Percentiles rank a stretch among this genome's conserved stretches.
Conservation (phyloP, 768 basidiomycete species). For the Thelephora ganbajun region DNA sequence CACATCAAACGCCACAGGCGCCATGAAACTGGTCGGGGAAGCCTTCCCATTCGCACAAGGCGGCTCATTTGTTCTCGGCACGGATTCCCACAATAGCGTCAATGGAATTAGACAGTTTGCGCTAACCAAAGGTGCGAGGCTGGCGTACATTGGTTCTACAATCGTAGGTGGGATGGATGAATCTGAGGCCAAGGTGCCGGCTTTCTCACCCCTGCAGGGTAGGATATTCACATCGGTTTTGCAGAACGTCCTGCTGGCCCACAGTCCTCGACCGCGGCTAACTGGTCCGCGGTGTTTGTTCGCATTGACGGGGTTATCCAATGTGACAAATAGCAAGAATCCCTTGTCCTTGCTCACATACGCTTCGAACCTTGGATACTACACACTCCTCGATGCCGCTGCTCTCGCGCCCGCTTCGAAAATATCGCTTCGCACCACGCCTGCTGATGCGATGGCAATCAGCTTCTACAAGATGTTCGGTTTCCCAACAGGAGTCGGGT, state of each 20-base stretch:
- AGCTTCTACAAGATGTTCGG: conserved; percentile 90
- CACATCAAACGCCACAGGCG: conserved; percentile 67
- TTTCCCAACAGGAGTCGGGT: conserved; percentile 75
- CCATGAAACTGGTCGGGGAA: conserved; percentile 74
- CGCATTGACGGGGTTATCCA: conserved; percentile 69
- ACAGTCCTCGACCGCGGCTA: not conserved
- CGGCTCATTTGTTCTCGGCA: conserved; percentile 49
- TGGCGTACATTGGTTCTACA: conserved; percentile 53
- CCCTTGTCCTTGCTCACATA: conserved; percentile 48
- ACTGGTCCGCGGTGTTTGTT: conserved; percentile 42
- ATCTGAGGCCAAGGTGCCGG: conserved; percentile 40
- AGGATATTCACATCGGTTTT: not conserved
- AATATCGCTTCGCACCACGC: conserved; percentile 48
- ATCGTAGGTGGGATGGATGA: conserved; percentile 50
- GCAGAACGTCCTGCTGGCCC: not conserved
- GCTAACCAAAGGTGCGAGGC: conserved; percentile 32
- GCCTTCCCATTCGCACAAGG: conserved; percentile 52
- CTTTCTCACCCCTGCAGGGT: not conserved
- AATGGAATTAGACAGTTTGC: conserved; percentile 74
- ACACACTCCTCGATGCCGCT: conserved; percentile 70
- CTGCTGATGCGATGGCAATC: conserved; percentile 71
- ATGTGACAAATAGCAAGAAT: conserved; percentile 65
- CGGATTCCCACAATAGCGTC: conserved; percentile 79
- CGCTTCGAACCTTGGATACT: conserved; percentile 57
- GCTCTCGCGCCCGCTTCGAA: conserved; percentile 62